phyloP scores from a whole-genome alignment of 2,329 filamentous ascomycete genomes.

The Aureobasidium sp. region DNA sequence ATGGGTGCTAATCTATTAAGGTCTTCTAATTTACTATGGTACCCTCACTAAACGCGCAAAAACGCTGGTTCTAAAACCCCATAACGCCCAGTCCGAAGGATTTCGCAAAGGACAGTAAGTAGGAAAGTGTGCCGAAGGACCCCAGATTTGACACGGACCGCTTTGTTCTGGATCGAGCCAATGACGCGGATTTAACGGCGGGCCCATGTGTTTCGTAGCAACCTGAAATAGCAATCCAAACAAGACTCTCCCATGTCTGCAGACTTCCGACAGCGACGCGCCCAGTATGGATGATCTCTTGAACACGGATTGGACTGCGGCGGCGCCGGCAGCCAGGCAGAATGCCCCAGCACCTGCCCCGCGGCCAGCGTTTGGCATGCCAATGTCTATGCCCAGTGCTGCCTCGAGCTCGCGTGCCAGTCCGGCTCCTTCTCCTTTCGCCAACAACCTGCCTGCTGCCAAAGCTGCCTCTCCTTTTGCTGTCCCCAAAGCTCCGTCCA shows the following conservation, averaged over 20 bases:
- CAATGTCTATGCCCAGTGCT: conserved; percentile 20
- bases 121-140: neutral
- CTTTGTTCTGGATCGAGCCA: neutral
- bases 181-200: conserved; percentile 12
- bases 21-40: no score
- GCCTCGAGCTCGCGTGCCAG: conserved; percentile 30
- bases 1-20: no score
- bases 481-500: conserved; percentile 42
- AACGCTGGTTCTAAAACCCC: no score
- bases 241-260: neutral
- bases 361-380: conserved; percentile 22
- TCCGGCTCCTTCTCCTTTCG: conserved; percentile 34
- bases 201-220: conserved; percentile 8
- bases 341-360: conserved; percentile 17
- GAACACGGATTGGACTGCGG: conserved; percentile 40
- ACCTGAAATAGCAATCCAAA: conserved; percentile 5
- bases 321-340: conserved; percentile 7
- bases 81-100: no score
- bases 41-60: no score
- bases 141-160: conserved; percentile 6
- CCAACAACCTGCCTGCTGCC: conserved; percentile 35
- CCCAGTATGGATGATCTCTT: conserved; percentile 43
- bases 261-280: conserved; percentile 1
- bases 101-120: no score
- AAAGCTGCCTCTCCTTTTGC: conserved; percentile 39